These are phyloP conservation scores for Albifimbria verrucaria DNA, from an alignment of 2,329 filamentous ascomycete genomes.

Conservation along the genomic window DNA sequence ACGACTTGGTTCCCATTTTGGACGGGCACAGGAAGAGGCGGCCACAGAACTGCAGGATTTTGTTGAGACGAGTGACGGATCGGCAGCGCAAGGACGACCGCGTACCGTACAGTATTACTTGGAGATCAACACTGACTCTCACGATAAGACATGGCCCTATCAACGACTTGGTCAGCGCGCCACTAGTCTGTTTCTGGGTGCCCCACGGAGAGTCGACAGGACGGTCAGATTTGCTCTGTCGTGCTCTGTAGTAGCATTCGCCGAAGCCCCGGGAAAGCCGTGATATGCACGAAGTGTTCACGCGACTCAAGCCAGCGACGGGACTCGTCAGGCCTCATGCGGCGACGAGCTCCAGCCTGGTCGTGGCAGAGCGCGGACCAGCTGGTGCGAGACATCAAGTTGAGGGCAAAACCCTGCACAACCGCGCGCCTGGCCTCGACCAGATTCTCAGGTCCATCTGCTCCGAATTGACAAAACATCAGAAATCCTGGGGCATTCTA, in stretches of 20 bases:
- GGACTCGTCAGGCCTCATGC: neutral
- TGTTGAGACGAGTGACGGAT: neutral
- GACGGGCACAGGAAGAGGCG: neutral
- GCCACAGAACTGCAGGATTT: neutral
- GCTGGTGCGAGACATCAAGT: too few species aligned
- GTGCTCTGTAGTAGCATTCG: neutral
- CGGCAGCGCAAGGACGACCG: neutral
- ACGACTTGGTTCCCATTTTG: too few species aligned
- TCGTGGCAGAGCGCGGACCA: too few species aligned
- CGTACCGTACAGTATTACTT: neutral
- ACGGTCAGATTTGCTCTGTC: neutral
- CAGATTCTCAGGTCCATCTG: neutral
- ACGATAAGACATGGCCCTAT: neutral
- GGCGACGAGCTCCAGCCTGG: too few species aligned
- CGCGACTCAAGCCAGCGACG: neutral
- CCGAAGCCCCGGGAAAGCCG: neutral
- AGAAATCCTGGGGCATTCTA: neutral
- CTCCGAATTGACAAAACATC: neutral
- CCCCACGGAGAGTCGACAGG: neutral
- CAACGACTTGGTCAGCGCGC: neutral
- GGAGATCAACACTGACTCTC: neutral
- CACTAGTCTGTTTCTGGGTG: neutral
- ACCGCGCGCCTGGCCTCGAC: neutral
- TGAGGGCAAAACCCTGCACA: too few species aligned
- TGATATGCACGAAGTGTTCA: neutral